A percentile compares a stretch with the other conserved stretches of the same genome.
Conservation (phyloP, 352 stramenopile species). For the Aphanomyces astaci region DNA sequence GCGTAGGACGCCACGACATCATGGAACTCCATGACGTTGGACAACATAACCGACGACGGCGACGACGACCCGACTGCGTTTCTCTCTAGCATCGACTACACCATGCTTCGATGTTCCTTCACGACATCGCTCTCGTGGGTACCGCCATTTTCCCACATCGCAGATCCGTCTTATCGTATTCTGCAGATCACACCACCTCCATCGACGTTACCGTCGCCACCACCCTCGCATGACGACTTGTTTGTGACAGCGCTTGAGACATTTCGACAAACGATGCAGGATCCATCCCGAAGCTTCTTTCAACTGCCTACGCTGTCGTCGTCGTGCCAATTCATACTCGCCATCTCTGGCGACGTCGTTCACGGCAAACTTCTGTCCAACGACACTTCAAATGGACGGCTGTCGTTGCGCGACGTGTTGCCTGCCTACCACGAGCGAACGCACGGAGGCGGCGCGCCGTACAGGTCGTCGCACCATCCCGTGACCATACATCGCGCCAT, state of each 20-base stretch:
- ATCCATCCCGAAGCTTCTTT: conserved; percentile 4
- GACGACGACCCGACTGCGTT: background rate
- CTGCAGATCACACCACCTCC: background rate
- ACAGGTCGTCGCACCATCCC: background rate
- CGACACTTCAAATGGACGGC: background rate
- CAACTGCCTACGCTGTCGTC: conserved; percentile 8
- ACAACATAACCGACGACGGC: background rate
- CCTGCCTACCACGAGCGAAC: background rate
- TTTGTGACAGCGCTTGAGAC: background rate
- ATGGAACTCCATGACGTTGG: background rate
- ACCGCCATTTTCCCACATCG: background rate
- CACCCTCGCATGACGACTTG: background rate
- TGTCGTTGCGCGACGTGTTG: background rate
- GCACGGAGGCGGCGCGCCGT: background rate
- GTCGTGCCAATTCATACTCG: background rate
- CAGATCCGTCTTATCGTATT: too few species aligned
- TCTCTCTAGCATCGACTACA: conserved; percentile 2
- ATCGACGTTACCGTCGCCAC: background rate
- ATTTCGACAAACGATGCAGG: background rate
- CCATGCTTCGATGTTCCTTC: conserved; percentile 1
- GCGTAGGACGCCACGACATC: background rate
- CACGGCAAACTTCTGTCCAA: background rate
- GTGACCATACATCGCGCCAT: background rate
- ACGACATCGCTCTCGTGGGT: conserved; percentile 5
- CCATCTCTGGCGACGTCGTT: background rate